Evolutionary conservation across 2,329 filamentous ascomycete species (phyloP), one percentile per base, ranked within the genome.

Genomic region (Fusarium camptoceras): DNA sequence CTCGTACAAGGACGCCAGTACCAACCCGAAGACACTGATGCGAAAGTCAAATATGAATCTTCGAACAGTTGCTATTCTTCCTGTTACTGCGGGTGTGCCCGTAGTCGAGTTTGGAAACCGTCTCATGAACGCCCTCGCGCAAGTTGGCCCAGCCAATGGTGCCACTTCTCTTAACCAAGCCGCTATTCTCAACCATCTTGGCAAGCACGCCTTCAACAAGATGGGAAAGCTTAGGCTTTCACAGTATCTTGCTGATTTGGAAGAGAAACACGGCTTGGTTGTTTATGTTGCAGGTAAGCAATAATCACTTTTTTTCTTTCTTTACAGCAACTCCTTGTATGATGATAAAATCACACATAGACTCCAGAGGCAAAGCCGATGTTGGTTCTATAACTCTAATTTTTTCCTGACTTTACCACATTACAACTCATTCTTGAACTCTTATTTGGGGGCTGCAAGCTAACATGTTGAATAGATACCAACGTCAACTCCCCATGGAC

Each of bases 401-500:
- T 89, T 89, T 89, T 89, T 89, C 86, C 87, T 89, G 87, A 89
- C 42, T 51, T 34, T 61, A 41, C 54, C 59, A 44, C n/a, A 54
- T 44, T 37, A 54, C 28, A 42, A 20, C 27, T 18, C 14, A 24
- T 39, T 64, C 54, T 37, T 69, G 55, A 51, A 49, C 57, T 58
- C 25, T 28, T 12, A 51, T 41, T 47, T 41, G 25, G 43, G 46
- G 37, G 37, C 27, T 34, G 28, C 8, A 56, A 65, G 72, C 79
- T 83, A 76, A 81, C 68, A 63, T 48, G 16, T 39, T 66, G 48
- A n/a, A n/a, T 55, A 91, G 96, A 99, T 79, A 99, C 97, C 7
- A 97, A 91, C 65, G 96, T 98, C 74, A 98, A 97, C 75, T 94
- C 97, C 3, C 94, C 95, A 1, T 99, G 96, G 96, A 99, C 97